Conservation (phyloP, 371 early-diverging fungal genomes). For the Apophysomyces sp. region DNA sequence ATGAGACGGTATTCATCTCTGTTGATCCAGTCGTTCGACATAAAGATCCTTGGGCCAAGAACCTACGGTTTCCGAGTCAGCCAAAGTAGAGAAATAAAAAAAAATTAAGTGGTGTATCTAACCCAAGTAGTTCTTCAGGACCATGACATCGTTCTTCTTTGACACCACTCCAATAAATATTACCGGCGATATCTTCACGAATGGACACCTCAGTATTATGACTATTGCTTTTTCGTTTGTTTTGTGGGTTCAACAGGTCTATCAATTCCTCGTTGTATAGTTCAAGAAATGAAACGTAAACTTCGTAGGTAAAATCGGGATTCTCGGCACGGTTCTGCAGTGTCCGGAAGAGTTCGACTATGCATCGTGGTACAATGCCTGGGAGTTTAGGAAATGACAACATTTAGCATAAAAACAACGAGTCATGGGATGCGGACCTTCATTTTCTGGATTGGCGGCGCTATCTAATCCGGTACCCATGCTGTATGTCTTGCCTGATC, state of each 20-base stretch:
- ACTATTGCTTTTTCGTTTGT: conserved; percentile 16
- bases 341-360: conserved; percentile 60
- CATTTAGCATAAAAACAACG: conserved; percentile 5
- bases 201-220: conserved; percentile 53
- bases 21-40: conserved; percentile 96
- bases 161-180: conserved; percentile 90
- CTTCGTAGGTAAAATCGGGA: conserved; percentile 56
- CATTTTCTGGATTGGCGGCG: conserved; percentile 29
- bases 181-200: conserved; percentile 92
- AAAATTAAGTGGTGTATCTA: conserved; percentile 2
- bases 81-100: neutral
- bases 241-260: conserved; percentile 71
- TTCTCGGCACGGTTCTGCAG: conserved; percentile 40
- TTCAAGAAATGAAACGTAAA: conserved; percentile 87
- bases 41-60: conserved; percentile 74
- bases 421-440: conserved; percentile 24
- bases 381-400: neutral
- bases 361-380: conserved; percentile 91
- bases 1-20: conserved; percentile 95
- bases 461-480: conserved; percentile 52
- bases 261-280: conserved; percentile 97
- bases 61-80: conserved; percentile 7
- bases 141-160: conserved; percentile 75
- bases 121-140: conserved; percentile 78
- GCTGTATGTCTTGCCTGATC: conserved; percentile 59